These are phyloP conservation scores for Annulohypoxylon nitens DNA, from an alignment of 495 filamentous ascomycete species.

Conservation along the genomic window DNA sequence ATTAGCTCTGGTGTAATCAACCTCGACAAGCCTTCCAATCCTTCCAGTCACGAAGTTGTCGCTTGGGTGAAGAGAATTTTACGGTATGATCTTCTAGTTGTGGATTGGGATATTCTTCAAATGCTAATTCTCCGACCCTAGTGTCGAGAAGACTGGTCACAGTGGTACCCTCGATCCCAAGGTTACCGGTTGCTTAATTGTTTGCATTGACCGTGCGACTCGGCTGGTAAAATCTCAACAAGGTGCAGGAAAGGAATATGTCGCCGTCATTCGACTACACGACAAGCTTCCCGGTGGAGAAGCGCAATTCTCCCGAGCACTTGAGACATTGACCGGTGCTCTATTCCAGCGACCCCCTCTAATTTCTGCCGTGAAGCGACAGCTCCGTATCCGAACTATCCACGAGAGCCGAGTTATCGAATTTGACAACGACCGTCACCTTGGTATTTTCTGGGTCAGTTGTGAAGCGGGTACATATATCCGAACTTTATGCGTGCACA, in stretches of 20 bases:
- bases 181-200: slow-evolving; percentile 87
- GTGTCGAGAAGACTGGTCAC: slow-evolving; percentile 97
- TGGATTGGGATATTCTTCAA: background rate
- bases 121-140: slow-evolving; percentile 54
- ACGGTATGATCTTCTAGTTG: slow-evolving; percentile 65
- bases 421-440: slow-evolving; percentile 96
- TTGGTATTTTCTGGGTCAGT: slow-evolving; percentile 99
- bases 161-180: slow-evolving; percentile 94
- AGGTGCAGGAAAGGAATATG: slow-evolving; percentile 87
- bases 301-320: slow-evolving; percentile 86
- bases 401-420: slow-evolving; percentile 95
- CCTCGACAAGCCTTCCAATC: slow-evolving; percentile 97
- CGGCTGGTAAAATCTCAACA: slow-evolving; percentile 98
- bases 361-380: slow-evolving; percentile 98
- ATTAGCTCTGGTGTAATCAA: slow-evolving; percentile 98
- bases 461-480: slow-evolving; percentile 99
- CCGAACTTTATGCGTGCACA: slow-evolving; percentile 95
- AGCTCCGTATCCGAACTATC: slow-evolving; percentile 96
- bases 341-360: slow-evolving; percentile 97
- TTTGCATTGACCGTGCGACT: slow-evolving; percentile 95
- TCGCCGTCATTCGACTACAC: slow-evolving; percentile 79
- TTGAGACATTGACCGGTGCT: slow-evolving; percentile 94
- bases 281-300: slow-evolving; percentile 92
- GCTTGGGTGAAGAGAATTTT: slow-evolving; percentile 98
- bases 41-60: slow-evolving; percentile 97